Base-by-base conservation (phyloP, 257 asterid species). In the Nicotiana obtusifolia region DNA sequence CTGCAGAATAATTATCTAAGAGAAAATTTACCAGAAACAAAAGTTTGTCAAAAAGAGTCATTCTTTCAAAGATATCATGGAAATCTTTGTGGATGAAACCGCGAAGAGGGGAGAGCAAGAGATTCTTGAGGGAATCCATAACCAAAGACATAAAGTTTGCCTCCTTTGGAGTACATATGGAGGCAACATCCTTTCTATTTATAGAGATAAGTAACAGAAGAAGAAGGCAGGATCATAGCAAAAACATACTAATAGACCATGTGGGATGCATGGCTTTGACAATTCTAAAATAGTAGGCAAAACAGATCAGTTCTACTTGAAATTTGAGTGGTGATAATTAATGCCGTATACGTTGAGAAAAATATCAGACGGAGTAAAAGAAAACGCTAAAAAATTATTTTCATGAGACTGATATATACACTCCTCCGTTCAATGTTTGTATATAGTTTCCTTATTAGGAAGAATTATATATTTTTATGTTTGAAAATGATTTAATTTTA, bases 11-110 rank as follows among this genome's bases (percentile, higher is more conserved):
- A 26, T 24, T 13, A 10, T 28, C 2, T 56, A 20, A 68, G 19
- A 5, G 37, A 19, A 17, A 37, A 52, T 82, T 83, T 86, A 90
- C 94, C 54, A 90, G 89, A 81, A 92, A 90, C 77, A 86, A 71
- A 71, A 92, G 83, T 75, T 79, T 88, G 82, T 90, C 89, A 22
- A 85, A 5, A 10, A 88, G 82, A 67, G 87, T 82, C 94, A 92
- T 88, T 67, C 86, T 76, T 1, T 35, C 79, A 7, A 92, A 76
- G 16, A 81, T 30, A 22, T 81, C 83, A 9, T 81, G 92, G 65
- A 92, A 90, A 49, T 90, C 94, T 85, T 71, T 85, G 69, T 89
- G 93, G 77, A 92, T 81, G 82, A 89, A 71, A 20, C 44, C 24
- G 41, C 68, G 84, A 0, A 91, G 84, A 66, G 92, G 90, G 17